A percentile compares a stretch with the other conserved stretches of the same genome.
Evolutionary conservation across 768 basidiomycete genomes (phyloP).

Genomic region (Dioszegia aurantiaca): DNA sequence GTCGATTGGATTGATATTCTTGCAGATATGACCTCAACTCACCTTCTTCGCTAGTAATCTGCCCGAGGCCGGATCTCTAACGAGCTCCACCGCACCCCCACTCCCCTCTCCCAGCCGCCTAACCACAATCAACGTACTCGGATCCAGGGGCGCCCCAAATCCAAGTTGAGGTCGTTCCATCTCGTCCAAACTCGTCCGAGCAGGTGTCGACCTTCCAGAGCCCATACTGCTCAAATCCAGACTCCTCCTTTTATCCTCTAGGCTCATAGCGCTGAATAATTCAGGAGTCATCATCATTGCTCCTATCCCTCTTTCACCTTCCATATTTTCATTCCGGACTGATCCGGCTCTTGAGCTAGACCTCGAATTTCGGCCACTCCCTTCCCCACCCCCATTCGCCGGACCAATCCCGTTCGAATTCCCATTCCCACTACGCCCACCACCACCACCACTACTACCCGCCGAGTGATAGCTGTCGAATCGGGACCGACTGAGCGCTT

Average conservation of each 20-base stretch:
- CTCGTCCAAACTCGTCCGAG: constrained; percentile 17
- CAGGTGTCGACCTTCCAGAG: constrained; percentile 26
- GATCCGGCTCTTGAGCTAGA: constrained; percentile 1
- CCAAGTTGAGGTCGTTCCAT: constrained; percentile 13
- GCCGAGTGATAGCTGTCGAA: constrained; percentile 25
- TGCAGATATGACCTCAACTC: constrained; percentile 9
- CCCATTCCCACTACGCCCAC: no score
- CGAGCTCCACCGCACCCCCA: constrained; percentile 51
- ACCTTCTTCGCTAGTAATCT: constrained; percentile 53
- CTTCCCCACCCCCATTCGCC: neutral
- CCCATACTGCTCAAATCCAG: neutral
- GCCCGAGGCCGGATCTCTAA: constrained; percentile 43
- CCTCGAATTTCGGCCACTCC: neutral
- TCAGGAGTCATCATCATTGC: no score
- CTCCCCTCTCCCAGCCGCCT: constrained; percentile 51
- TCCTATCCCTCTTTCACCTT: constrained; percentile 4
- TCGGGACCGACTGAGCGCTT: constrained; percentile 29
- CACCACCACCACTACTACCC: constrained; percentile 18
- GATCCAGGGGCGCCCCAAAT: constrained; percentile 21
- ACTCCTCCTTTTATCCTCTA: constrained; percentile 12
- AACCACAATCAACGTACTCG: constrained; percentile 39
- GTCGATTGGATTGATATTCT: no score
- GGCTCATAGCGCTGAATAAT: no score
- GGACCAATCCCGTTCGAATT: neutral
- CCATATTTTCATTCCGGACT: neutral